Evolutionary conservation across 163 green algal species (phyloP).

Genomic region (Picocystis sp.): DNA sequence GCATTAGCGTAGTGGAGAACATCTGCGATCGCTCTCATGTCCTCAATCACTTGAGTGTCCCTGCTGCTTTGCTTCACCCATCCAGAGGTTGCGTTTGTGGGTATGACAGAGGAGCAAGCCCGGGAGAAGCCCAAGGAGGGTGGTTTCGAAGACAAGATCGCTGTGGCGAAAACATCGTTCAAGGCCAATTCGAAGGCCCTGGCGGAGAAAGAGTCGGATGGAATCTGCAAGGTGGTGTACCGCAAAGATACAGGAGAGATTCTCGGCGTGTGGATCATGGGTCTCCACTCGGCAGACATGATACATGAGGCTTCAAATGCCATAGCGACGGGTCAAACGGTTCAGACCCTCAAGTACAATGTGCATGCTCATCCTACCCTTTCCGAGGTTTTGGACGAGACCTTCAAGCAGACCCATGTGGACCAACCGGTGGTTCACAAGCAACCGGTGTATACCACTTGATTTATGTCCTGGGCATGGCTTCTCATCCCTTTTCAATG

Average conservation of each 20-base stretch:
- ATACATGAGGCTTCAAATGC: conserved; percentile 98
- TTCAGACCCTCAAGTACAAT: conserved; percentile 89
- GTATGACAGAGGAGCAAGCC: conserved; percentile 77
- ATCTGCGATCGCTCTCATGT: conserved; percentile 70
- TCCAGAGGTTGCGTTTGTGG: conserved; percentile 77
- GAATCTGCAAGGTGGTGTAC: conserved; percentile 96
- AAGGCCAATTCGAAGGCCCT: conserved; percentile 98
- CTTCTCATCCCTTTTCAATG: no score
- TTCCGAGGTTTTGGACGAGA: conserved; percentile 49
- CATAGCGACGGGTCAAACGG: conserved; percentile 65
- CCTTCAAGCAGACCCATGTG: conserved; percentile 6
- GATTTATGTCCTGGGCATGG: no score
- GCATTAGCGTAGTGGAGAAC: conserved; percentile 87
- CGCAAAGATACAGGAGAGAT: conserved; percentile 92
- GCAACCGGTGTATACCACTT: no score
- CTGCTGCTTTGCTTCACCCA: conserved; percentile 98
- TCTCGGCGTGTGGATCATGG: conserved; percentile 93
- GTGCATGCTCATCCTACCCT: conserved; percentile 96
- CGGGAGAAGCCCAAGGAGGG: conserved; percentile 69
- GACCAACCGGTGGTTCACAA: not conserved
- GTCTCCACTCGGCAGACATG: conserved; percentile 91
- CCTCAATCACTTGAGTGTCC: conserved; percentile 83
- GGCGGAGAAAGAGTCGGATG: conserved; percentile 91
- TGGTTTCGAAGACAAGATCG: conserved; percentile 47
- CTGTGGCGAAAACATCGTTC: conserved; percentile 90